Evolutionary conservation across 805 yeast genomes (phyloP).

Genomic region (Maudiozyma bulderi): DNA sequence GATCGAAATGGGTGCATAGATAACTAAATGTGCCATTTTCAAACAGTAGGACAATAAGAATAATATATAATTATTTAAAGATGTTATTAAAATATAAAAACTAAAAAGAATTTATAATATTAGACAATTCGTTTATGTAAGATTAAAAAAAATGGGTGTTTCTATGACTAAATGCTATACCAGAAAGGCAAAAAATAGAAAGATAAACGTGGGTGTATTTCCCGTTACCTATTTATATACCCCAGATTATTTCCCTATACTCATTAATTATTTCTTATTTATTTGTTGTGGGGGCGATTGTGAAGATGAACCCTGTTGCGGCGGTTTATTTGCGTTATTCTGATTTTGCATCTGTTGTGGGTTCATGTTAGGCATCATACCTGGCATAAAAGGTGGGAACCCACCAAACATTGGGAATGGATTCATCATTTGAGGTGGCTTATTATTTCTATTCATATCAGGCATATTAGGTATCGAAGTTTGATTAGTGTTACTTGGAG

Average conservation of each 20-base stretch:
- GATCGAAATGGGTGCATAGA: constrained; percentile 7
- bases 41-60: constrained; percentile 1
- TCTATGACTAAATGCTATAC: too few species aligned
- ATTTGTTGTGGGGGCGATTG: neutral
- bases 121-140: too few species aligned
- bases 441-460: neutral
- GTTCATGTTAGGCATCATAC: constrained; percentile 32
- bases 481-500: constrained; percentile 17
- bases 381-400: constrained; percentile 29
- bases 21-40: neutral
- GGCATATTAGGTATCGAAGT: neutral
- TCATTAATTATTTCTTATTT: neutral
- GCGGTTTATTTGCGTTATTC: neutral
- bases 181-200: too few species aligned
- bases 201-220: too few species aligned
- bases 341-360: constrained; percentile 11
- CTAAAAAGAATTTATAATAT: neutral
- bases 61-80: neutral
- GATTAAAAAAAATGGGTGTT: too few species aligned
- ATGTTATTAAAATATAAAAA: neutral
- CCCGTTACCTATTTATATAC: too few species aligned
- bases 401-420: constrained; percentile 31
- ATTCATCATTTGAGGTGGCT: constrained; percentile 5
- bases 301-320: neutral
- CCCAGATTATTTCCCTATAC: too few species aligned